Evolutionary conservation across 1,284 basidiomycete species (phyloP), one percentile per base, ranked within the genome.

Genomic region (Phlebopus sp.): DNA sequence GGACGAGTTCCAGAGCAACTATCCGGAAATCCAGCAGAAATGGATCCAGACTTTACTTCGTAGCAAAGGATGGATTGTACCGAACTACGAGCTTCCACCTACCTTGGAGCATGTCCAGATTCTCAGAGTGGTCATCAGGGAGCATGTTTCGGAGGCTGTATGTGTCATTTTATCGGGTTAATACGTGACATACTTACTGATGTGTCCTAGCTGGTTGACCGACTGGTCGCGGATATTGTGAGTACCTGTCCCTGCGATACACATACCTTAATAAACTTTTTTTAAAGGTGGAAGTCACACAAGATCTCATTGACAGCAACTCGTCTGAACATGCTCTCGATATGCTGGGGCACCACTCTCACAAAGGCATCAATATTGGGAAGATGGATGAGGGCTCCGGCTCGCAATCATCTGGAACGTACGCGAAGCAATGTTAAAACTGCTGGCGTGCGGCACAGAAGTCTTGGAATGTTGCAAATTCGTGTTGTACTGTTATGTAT

Each of bases 11-110:
- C 76, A 82, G 63, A 46, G 76, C 53, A 66, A 85, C 49, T 68
- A 91, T 61, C 90, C 91, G 0, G 76, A 86, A 25, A 62, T 93
- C 38, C 76, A 94, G 66, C 95, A 97, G 69, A 81, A 79, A 52
- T 96, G 92, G 91, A 82, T 97, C 36, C 95, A 97, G 62, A 85
- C 79, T 0, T 72, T 92, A 2, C 70, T 94, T 21, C 75, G 91
- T 41, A 72, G 78, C 13, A 89, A 84, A 64, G 86, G 88, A 53
- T 93, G 90, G 86, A 92, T 93, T 57, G 88, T 93, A 1, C 92
- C 92, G 2, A 94, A 88, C 68, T 93, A 93, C 60, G 86, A 89
- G 54, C 74, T 92, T 29, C 81, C 91, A 8, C 90, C 90, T 5
- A 69, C 74, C 50, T 66, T 87, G 47, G 73, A 91, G 52, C 70